phyloP scores from a whole-genome alignment of 805 yeast genomes.

The Myxozyma sirexii region DNA sequence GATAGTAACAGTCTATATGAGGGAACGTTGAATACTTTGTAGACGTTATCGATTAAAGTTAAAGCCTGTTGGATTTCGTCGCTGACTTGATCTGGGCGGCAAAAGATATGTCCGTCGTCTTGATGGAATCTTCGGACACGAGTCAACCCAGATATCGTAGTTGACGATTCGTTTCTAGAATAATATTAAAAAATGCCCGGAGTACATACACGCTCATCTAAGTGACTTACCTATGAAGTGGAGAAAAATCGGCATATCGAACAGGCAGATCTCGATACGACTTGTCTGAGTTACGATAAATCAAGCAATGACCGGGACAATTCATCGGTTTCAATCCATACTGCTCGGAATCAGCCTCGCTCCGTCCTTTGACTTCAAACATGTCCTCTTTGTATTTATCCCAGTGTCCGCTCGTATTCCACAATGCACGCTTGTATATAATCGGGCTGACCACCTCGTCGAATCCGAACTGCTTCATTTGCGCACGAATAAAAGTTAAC shows the following conservation, averaged over 20 bases:
- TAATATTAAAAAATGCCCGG: too few relatives aligned
- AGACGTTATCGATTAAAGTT: slow-evolving; percentile 80
- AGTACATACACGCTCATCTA: too few relatives aligned
- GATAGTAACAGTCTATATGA: slow-evolving; percentile 91
- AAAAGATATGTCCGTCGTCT: slow-evolving; percentile 98
- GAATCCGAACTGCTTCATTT: slow-evolving; percentile 78
- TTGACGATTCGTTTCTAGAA: slow-evolving; percentile 77
- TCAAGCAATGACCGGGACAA: slow-evolving; percentile 94
- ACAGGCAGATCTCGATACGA: slow-evolving; percentile 96
- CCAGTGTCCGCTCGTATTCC: slow-evolving; percentile 97
- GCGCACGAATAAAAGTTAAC: slow-evolving; percentile 79
- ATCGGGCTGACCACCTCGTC: slow-evolving; percentile 92
- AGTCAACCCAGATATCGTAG: slow-evolving; percentile 92
- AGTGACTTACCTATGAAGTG: slow-evolving; percentile 66
- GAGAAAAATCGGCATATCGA: slow-evolving; percentile 99
- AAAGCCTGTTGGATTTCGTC: slow-evolving; percentile 79
- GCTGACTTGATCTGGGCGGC: slow-evolving; percentile 88
- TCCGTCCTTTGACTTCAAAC: slow-evolving; percentile 66
- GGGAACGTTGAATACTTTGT: slow-evolving; percentile 91
- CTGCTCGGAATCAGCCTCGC: slow-evolving; percentile 41
- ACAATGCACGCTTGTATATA: slow-evolving; percentile 75
- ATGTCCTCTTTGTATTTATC: slow-evolving; percentile 90
- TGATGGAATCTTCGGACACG: slow-evolving; percentile 99
- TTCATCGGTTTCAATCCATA: slow-evolving; percentile 95
- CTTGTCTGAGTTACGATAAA: slow-evolving; percentile 90